These are phyloP conservation scores for Leccinum sublutescens DNA, from an alignment of 768 basidiomycete genomes.

Conservation along the genomic window DNA sequence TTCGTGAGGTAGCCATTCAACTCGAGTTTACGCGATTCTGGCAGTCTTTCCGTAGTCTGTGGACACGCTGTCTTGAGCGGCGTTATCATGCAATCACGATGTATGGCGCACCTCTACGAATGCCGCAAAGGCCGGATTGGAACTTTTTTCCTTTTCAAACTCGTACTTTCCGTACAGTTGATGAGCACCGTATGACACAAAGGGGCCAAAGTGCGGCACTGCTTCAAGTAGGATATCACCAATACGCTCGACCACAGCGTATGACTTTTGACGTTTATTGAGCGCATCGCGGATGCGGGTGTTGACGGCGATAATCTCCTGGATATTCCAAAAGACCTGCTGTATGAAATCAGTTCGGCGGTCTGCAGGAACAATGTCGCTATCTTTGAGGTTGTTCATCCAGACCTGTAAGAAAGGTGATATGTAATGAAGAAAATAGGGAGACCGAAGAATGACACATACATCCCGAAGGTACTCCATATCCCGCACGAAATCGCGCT, in stretches of 20 bases:
- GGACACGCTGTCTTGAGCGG: constrained; percentile 1
- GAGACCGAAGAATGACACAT: constrained; percentile 29
- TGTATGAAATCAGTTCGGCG: constrained; percentile 82
- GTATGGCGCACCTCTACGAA: constrained; percentile 80
- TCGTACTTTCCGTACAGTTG: constrained; percentile 98
- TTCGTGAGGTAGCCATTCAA: constrained; percentile 97
- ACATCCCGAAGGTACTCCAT: constrained; percentile 98
- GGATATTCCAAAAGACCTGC: constrained; percentile 98
- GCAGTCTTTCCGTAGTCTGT: constrained; percentile 85
- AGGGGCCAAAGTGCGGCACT: constrained; percentile 87
- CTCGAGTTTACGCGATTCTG: constrained; percentile 95
- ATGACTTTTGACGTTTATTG: constrained; percentile 92
- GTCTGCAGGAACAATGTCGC: constrained; percentile 69
- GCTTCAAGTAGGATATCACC: constrained; percentile 88
- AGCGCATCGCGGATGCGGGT: constrained; percentile 88
- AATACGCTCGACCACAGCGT: constrained; percentile 88
- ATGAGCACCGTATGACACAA: constrained; percentile 93
- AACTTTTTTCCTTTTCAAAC: constrained; percentile 97
- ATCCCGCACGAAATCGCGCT: constrained; percentile 96
- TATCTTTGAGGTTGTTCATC: constrained; percentile 82
- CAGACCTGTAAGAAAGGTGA: constrained; percentile 56
- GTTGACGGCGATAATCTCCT: constrained; percentile 91
- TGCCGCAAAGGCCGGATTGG: constrained; percentile 87
- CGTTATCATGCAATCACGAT: neutral
- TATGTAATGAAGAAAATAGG: neutral